phyloP scores from a whole-genome alignment of 2,329 filamentous ascomycete genomes.

The Colletotrichum costaricense region DNA sequence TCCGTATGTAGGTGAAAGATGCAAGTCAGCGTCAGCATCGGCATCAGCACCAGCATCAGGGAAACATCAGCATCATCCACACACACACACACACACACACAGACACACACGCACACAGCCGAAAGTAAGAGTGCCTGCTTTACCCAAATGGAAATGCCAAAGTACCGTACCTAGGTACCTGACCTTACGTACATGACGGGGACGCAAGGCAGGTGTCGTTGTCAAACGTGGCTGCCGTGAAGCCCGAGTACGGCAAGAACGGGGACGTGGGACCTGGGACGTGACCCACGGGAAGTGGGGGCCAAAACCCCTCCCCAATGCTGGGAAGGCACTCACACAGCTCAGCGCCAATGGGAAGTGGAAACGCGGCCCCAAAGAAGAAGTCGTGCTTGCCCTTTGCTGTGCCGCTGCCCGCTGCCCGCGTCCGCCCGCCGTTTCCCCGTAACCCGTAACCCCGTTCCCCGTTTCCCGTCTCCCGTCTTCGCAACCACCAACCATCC shows the following conservation, averaged over 20 bases:
- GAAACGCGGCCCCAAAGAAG: neutral
- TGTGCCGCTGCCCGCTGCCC: neutral
- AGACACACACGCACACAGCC: neutral
- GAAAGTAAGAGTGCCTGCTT: no score
- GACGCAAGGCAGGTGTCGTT: neutral
- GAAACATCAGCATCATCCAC: neutral
- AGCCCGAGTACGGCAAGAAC: neutral
- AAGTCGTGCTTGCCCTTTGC: neutral
- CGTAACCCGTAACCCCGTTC: conserved; percentile 13
- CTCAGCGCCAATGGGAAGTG: no score
- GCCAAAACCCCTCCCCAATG: neutral
- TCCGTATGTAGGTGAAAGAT: neutral
- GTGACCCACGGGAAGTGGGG: neutral
- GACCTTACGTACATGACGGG: neutral
- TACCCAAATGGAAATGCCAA: neutral
- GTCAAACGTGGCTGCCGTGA: neutral
- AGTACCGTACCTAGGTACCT: no score
- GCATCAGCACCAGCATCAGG: neutral
- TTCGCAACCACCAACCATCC: neutral
- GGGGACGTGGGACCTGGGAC: no score
- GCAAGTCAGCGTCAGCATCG: neutral
- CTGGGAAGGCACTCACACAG: neutral
- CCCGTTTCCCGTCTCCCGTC: conserved; percentile 9
- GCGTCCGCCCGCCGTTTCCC: conserved; percentile 4
- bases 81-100: neutral